Evolutionary conservation across 345 rosid genomes (phyloP).

Genomic region (Turnera subulata): DNA sequence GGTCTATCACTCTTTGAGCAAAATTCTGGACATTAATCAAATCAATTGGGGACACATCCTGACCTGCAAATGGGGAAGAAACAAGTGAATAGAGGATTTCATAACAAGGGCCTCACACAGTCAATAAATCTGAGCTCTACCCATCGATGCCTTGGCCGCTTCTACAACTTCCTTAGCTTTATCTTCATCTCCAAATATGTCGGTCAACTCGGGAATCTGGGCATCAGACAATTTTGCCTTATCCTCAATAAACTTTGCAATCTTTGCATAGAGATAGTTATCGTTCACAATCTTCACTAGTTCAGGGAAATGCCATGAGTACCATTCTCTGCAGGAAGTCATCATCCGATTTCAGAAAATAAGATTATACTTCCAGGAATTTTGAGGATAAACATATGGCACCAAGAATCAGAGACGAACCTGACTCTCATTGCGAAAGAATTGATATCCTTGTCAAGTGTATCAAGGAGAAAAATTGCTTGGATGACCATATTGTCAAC

Average conservation of each 20-base stretch:
- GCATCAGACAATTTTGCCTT: conserved; percentile 67
- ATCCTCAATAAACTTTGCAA: conserved; percentile 65
- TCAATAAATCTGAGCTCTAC: conserved; percentile 31
- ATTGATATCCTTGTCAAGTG: conserved; percentile 88
- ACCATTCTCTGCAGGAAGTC: conserved; percentile 75
- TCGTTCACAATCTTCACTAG: conserved; percentile 88
- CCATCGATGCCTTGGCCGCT: conserved; percentile 98
- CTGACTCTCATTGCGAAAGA: conserved; percentile 90
- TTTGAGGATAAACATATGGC: neutral
- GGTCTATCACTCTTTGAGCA: conserved; percentile 83
- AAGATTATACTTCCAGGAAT: conserved; percentile 1
- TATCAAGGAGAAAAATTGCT: conserved; percentile 82
- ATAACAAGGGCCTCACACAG: neutral
- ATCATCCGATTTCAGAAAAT: neutral
- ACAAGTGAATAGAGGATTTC: conserved; percentile 3
- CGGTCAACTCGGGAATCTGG: conserved; percentile 52
- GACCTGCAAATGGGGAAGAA: conserved; percentile 46
- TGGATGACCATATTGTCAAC: conserved; percentile 96
- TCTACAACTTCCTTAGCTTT: conserved; percentile 85
- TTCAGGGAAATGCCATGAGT: conserved; percentile 98
- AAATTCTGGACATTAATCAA: conserved; percentile 75
- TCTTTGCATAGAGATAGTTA: conserved; percentile 78
- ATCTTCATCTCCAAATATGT: conserved; percentile 84
- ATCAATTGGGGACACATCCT: conserved; percentile 79
- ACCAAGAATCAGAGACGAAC: conserved; percentile 34